Percentiles rank a stretch among this genome's conserved stretches.
Conservation (phyloP, 2,329 filamentous ascomycete species). For the Colletotrichum cereale region DNA sequence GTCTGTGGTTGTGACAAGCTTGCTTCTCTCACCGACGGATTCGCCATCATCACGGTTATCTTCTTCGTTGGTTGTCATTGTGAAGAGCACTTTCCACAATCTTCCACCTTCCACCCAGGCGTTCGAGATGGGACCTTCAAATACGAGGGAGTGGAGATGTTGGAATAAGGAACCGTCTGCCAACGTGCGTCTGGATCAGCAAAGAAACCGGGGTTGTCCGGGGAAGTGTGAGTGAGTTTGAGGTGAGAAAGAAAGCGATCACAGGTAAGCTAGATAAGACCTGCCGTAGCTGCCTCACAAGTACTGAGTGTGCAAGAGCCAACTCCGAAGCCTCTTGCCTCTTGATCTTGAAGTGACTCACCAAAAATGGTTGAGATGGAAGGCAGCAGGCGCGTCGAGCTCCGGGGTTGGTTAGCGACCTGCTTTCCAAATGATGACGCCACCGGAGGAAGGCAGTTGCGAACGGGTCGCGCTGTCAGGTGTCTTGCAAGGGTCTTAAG, state of each 20-base stretch:
- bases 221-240: neutral
- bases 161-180: neutral
- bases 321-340: neutral
- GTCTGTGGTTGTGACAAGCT: neutral
- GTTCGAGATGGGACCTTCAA: neutral
- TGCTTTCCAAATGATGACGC: slow-evolving; percentile 30
- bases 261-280: neutral
- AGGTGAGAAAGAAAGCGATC: neutral
- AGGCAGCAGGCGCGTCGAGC: slow-evolving; percentile 17
- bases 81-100: neutral
- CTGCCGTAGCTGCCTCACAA: neutral
- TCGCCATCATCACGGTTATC: neutral
- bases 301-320: neutral
- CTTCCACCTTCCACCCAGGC: neutral
- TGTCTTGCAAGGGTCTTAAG: slow-evolving; percentile 34
- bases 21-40: neutral
- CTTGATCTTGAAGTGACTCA: neutral
- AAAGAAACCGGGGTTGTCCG: no score
- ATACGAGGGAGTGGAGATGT: neutral
- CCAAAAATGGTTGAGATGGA: neutral
- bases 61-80: slow-evolving; percentile 7
- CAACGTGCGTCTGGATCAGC: neutral
- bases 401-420: neutral
- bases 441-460: slow-evolving; percentile 32
- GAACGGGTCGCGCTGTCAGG: slow-evolving; percentile 32